Base-by-base conservation (phyloP, 495 filamentous ascomycete genomes). In the Parmelia sp. region DNA sequence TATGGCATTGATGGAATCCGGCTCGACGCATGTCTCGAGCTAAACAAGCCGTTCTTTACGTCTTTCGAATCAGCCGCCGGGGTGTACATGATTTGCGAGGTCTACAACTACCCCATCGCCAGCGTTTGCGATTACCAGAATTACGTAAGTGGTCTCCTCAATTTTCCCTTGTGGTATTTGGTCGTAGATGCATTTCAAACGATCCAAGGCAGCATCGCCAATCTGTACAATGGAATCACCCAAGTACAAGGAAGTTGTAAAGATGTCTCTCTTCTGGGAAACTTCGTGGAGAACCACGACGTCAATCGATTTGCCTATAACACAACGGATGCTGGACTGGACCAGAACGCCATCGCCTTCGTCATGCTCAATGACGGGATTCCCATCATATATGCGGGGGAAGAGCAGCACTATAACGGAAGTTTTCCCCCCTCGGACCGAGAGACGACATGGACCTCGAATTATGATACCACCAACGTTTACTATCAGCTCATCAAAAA, bases 201-300 rank as follows among this genome's bases (percentile, higher is more conserved):
- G 17, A 78, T 82, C 31, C 79, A 67, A 14, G 84, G 84, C 51
- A 84, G 75, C 64, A 86, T 88, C 44, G 77, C 77, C 65, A 78
- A 74, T 31, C 80, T 91, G 0, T 84, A 83, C 61, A 76, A 83
- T 65, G 84, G 82, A 73, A 78, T 86, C 68, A 78, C 81, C 68
- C 75, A 75, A 0, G 75, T 90, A 44, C 83, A 84, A 45, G 73
- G 68, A 11, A 69, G 60, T 49, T 90, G 86, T 71, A 64, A 71
- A 12, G 88, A 91, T 65, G 78, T 82, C 1, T 86, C 82, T 10
- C 76, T 90, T 1, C 79, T 90, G 9, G 89, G 89, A 39, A 86
- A 79, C 6, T 95, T 95, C 74, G 64, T 86, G 19, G 90, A 93
- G 68, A 95, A 95, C 69, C 90, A 95, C 69, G 90, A 95, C 72